A percentile compares a stretch with the other conserved stretches of the same genome.
These are phyloP conservation scores for Beauveria australis DNA, from an alignment of 2,329 filamentous ascomycete genomes.

Conservation along the genomic window DNA sequence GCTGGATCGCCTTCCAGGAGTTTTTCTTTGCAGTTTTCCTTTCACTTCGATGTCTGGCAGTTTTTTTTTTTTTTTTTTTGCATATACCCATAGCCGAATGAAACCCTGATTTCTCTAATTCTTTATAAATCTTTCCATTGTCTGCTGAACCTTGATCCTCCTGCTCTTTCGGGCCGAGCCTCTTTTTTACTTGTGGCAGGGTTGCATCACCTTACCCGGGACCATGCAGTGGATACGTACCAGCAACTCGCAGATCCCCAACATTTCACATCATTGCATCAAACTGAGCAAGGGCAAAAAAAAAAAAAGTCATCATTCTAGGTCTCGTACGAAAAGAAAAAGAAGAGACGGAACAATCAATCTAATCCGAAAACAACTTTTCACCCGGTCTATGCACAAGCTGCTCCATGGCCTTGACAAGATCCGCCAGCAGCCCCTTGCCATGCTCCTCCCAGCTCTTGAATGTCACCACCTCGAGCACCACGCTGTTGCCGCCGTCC, in stretches of 20 bases:
- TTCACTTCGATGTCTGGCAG: too few relatives aligned
- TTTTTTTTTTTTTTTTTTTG: not conserved
- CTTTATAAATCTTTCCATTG: not conserved
- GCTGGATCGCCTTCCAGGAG: not conserved
- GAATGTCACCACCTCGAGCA: slow-evolving; percentile 53
- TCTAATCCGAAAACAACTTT: slow-evolving; percentile 14
- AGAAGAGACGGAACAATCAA: not conserved
- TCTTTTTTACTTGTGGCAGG: too few relatives aligned
- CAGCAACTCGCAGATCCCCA: not conserved
- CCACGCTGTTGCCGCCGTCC: slow-evolving; percentile 37
- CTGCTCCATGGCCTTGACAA: slow-evolving; percentile 33
- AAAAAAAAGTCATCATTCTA: too few relatives aligned
- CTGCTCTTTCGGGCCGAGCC: too few relatives aligned
- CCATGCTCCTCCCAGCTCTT: slow-evolving; percentile 47
- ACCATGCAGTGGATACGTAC: not conserved
- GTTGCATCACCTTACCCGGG: too few relatives aligned
- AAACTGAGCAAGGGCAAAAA: not conserved
- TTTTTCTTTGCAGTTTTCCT: not conserved
- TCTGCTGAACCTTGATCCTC: too few relatives aligned
- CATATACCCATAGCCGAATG: slow-evolving; percentile 10
- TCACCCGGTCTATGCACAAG: slow-evolving; percentile 28
- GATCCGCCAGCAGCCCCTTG: slow-evolving; percentile 39
- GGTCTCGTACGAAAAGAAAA: too few relatives aligned
- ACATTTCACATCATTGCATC: not conserved
- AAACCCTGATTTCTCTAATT: not conserved